Base-by-base conservation (phyloP, 495 filamentous ascomycete genomes). In the Astrothelium macrocarpum region DNA sequence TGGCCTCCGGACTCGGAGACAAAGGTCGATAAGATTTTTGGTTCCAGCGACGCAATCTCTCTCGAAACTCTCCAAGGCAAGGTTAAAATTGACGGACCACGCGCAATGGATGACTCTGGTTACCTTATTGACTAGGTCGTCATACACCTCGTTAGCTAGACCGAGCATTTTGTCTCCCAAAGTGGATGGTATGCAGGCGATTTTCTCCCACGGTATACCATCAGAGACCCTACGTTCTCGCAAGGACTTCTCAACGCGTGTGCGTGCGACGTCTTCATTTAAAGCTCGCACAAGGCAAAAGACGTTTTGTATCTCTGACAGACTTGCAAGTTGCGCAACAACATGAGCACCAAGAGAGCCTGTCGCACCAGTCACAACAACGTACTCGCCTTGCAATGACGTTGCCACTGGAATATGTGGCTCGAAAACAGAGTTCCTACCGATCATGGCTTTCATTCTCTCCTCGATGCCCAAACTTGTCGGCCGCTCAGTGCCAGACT, bases 51-150 rank as follows among this genome's bases (percentile, higher is more conserved):
- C 76, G 61, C 83, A 78, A 0, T 80, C 72, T 16, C 75, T 70
- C 53, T 75, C 77, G 62, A 79, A 79, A 49, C 71, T 74, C 14
- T 61, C 61, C 26, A 79, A 64, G 7, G 63, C 61, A 16, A 84
- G 72, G 62, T 82, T 80, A 77, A 83, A 83, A 67, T 84, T 81
- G 20, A 84, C 79, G 11, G 82, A 78, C 82, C 83, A 86, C 10
- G 83, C 82, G 18, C 76, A 77, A 66, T 85, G 82, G 53, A 71
- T 63, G 32, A 65, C 60, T 32, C 28, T 63, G 14, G 68, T 67
- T 26, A 65, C 62, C 14, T 29, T 60, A 2, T 16, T 34, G 20
- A 56, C 36, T 9, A 68, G 32, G 12, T 65, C 59, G 9, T 68
- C 26, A 16, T 63, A 59, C 7, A 23, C 23, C 2, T 66, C 31